Base-by-base conservation (phyloP, 129 eudicot genomes). In the Arctium minus region DNA sequence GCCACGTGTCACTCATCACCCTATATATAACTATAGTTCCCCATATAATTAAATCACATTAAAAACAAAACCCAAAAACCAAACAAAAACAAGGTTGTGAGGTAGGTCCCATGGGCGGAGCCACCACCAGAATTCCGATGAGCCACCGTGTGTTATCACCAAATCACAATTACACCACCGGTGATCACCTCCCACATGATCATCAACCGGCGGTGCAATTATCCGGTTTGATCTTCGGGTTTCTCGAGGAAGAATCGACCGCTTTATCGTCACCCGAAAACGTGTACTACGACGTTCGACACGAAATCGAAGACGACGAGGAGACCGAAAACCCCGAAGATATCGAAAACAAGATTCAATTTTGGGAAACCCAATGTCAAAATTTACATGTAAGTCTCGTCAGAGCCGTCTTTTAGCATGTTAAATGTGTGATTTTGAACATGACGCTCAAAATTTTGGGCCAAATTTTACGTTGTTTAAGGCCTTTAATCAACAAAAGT, bases 191-290 rank as follows among this genome's bases (percentile, higher is more conserved):
- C 5, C 33, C 35, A 8, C 60, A 38, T 37, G 82, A 83, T 50
- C 86, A 83, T 50, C 86, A 83, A 37, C 85, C 86, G 5, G 82
- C 81, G 4, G 40, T 88, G 18, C 86, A 85, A 62, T 35, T 89
- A 27, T 85, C 93, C 12, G 94, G 89, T 73, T 88, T 97, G 12
- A 89, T 93, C 4, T 93, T 93, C n/a, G 94, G 92, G 82, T 93
- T 93, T 75, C 85, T 93, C 2, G 89, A 91, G 13, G 89, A 87
- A 30, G 90, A 86, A 44, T 78, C 68, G 33, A 84, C 87, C 74
- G 82, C 83, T 12, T 72, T 60, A 60, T 60, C 75, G 29, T 86
- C 89, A 2, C 87, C 84, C 17, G 89, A 79, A 5, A 84, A 64
- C 33, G 5, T 5, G 6, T 86, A 83, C 27, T 36, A 72, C 7